Conservation (phyloP, 164 flowering plant species). For the Vitis rupestris region DNA sequence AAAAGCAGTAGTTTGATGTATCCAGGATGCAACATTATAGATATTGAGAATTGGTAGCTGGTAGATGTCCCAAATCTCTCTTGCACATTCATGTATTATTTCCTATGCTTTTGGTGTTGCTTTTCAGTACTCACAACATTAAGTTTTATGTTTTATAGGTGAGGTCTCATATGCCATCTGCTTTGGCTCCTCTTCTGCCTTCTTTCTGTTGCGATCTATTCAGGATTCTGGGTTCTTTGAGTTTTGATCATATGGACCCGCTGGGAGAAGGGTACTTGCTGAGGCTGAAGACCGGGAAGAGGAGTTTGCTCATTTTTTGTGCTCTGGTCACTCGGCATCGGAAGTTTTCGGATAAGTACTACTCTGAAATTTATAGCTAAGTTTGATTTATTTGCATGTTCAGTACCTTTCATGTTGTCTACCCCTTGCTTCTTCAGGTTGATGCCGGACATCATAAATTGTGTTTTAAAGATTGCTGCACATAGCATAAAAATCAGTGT, state of each 20-base stretch:
- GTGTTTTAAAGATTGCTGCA: constrained; percentile 50
- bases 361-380: neutral
- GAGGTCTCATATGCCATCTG: constrained; percentile 78
- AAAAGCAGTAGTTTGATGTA: no score
- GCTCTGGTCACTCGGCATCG: constrained; percentile 70
- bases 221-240: constrained; percentile 52
- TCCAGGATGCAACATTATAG: no score
- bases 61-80: neutral
- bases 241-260: constrained; percentile 25
- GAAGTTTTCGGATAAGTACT: constrained; percentile 71
- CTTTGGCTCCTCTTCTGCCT: constrained; percentile 54
- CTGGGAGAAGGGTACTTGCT: constrained; percentile 33
- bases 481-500: constrained; percentile 50
- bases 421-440: constrained; percentile 41
- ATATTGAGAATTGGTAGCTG: neutral
- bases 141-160: constrained; percentile 42
- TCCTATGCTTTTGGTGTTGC: neutral
- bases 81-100: neutral
- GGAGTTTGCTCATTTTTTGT: constrained; percentile 67
- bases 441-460: constrained; percentile 60
- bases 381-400: neutral
- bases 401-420: constrained; percentile 3
- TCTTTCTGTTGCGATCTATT: constrained; percentile 54
- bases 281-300: constrained; percentile 68
- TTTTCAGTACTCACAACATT: constrained; percentile 9